Evolutionary conservation across 495 filamentous ascomycete genomes (phyloP).

Genomic region (Aspergillus leporis): DNA sequence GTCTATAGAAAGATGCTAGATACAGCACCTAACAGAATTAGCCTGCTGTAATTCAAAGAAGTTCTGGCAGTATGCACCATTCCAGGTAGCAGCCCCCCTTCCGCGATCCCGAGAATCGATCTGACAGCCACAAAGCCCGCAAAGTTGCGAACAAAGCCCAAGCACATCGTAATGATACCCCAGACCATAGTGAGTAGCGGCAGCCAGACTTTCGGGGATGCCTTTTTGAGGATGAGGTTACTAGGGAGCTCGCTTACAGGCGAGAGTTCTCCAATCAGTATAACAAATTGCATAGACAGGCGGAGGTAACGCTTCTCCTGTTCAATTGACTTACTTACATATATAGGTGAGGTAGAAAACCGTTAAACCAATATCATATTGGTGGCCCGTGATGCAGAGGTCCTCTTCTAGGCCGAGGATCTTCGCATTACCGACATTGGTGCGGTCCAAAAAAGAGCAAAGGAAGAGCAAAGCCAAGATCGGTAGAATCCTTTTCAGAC

Average conservation of each 20-base stretch:
- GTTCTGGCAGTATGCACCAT: slow-evolving; percentile 45
- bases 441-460: slow-evolving; percentile 52
- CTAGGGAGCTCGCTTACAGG: slow-evolving; percentile 42
- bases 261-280: background rate
- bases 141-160: slow-evolving; percentile 50
- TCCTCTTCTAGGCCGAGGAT: slow-evolving; percentile 60
- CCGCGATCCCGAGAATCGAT: slow-evolving; percentile 60
- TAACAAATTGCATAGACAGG: background rate
- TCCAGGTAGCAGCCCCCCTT: slow-evolving; percentile 68
- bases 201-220: slow-evolving; percentile 63
- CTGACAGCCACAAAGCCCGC: slow-evolving; percentile 58
- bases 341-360: slow-evolving; percentile 69
- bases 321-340: slow-evolving; percentile 29
- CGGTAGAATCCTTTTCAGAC: slow-evolving; percentile 53
- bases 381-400: slow-evolving; percentile 54
- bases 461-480: slow-evolving; percentile 59
- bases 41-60: background rate
- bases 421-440: slow-evolving; percentile 65
- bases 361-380: slow-evolving; percentile 64
- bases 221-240: slow-evolving; percentile 45
- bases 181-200: slow-evolving; percentile 63
- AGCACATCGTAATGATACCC: slow-evolving; percentile 57
- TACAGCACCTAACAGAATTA: slow-evolving; percentile 52
- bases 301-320: background rate
- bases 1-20: slow-evolving; percentile 71